Conservation (phyloP, 2,329 filamentous ascomycete genomes). For the Aspergillus spinulosporus region DNA sequence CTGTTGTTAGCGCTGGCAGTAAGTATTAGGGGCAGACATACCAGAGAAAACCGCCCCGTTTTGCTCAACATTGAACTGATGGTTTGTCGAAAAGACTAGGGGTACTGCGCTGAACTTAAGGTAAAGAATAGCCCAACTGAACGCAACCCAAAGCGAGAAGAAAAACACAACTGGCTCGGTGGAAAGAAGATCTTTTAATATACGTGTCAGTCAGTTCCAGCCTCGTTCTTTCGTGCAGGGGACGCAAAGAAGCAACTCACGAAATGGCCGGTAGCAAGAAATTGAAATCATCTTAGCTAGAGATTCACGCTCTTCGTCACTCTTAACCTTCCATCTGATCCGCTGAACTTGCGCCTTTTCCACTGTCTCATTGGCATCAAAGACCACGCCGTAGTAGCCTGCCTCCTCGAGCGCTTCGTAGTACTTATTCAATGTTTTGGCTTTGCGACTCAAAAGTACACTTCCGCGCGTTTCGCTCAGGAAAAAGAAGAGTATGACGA, state of each 20-base stretch:
- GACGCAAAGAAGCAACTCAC: conserved; percentile 32
- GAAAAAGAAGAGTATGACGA: conserved; percentile 64
- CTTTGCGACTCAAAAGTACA: conserved; percentile 78
- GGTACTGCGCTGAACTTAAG: conserved; percentile 82
- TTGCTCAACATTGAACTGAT: conserved; percentile 67
- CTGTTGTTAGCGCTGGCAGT: background rate
- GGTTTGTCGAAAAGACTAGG: conserved; percentile 68
- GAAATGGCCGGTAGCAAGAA: conserved; percentile 76
- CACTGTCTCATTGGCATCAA: conserved; percentile 29
- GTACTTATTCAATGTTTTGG: conserved; percentile 71
- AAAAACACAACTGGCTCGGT: conserved; percentile 65
- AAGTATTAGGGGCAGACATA: conserved; percentile 22
- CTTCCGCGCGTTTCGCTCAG: conserved; percentile 82
- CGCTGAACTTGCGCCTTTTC: conserved; percentile 47
- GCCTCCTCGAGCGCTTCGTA: conserved; percentile 70
- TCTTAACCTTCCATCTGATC: conserved; percentile 76
- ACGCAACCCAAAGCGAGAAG: conserved; percentile 87
- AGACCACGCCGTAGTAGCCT: conserved; percentile 59
- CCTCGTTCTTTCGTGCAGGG: background rate
- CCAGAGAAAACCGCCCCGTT: conserved; percentile 69
- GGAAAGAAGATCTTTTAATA: conserved; percentile 52
- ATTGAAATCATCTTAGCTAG: conserved; percentile 69
- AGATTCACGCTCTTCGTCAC: conserved; percentile 72
- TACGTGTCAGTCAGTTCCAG: conserved; percentile 3
- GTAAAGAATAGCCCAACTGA: conserved; percentile 87